Evolutionary conservation across 768 basidiomycete species (phyloP), one percentile per base, ranked within the genome.

Genomic region (Termitomyces eurrhizus): DNA sequence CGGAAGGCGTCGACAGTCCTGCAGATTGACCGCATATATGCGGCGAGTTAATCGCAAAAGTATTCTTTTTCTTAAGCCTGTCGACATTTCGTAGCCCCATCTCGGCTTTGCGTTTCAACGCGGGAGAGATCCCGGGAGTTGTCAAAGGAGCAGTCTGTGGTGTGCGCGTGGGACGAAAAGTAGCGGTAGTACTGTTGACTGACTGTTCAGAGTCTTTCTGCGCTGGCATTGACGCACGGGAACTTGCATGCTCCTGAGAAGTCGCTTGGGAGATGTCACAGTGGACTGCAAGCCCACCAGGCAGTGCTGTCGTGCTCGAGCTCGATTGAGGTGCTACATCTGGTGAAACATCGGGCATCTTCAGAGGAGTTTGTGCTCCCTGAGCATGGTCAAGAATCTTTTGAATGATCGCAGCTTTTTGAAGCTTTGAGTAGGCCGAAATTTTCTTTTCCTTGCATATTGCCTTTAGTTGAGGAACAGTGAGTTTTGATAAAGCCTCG

Each of bases 391-490:
- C 61, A 33, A 84, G 69, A 21, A 79, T 66, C 67, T 80, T 87
- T 61, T 77, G 75, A 33, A 91, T 70, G 41, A 91, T 76, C 1
- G 75, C 80, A 55, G 75, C 72, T 69, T 90, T 90, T 44, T 72
- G 68, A 21, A 89, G 80, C 68, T 87, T 92, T 11, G 88, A 88
- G 68, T 89, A 91, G 0, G 86, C 87, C 46, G 75, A 67, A 29
- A 91, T 73, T 24, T 78, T 74, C 57, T 73, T 78, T 54, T 86
- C 87, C 68, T 88, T 91, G 72, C 88, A 92, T 14, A 90, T 60
- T 4, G 78, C 78, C 67, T 84, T 90, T 21, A 92, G 78, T 63
- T 87, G 85, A 21, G 83, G 69, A 11, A 89, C 84, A 8, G 83
- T 88, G 2, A 87, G 69, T 66, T 77, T 80, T 49, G 68, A 73